Percentiles rank a stretch among this genome's conserved stretches.
These are phyloP conservation scores for Trametes gibbosa DNA, from an alignment of 768 basidiomycete species.

Conservation along the genomic window DNA sequence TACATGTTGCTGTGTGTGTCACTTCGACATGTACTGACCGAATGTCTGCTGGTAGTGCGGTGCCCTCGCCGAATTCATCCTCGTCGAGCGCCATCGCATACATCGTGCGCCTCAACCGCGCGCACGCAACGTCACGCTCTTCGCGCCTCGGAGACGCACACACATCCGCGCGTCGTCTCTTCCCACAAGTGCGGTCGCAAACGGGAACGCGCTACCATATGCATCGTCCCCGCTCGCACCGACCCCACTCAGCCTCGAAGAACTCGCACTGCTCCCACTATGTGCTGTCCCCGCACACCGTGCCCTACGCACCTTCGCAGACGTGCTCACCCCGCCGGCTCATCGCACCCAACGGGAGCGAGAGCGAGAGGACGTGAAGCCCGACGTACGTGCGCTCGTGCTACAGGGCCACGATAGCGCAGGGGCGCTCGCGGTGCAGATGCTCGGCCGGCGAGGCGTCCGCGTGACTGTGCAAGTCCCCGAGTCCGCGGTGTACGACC, in stretches of 20 bases:
- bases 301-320: slow-evolving; percentile 67
- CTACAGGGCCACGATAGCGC: slow-evolving; percentile 71
- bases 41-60: slow-evolving; percentile 53
- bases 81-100: slow-evolving; percentile 75
- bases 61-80: slow-evolving; percentile 85
- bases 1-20: background rate
- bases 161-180: slow-evolving; percentile 27
- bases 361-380: slow-evolving; percentile 15
- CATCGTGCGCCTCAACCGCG: slow-evolving; percentile 61
- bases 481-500: slow-evolving; percentile 34
- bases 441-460: slow-evolving; percentile 69
- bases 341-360: slow-evolving; percentile 2
- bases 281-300: slow-evolving; percentile 81
- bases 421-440: slow-evolving; percentile 76
- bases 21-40: slow-evolving; percentile 14
- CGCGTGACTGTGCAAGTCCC: slow-evolving; percentile 71
- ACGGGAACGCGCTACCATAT: slow-evolving; percentile 12
- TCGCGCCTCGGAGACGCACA: slow-evolving; percentile 27
- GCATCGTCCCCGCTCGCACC: slow-evolving; percentile 19
- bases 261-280: slow-evolving; percentile 78
- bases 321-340: slow-evolving; percentile 39
- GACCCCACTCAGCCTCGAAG: slow-evolving; percentile 51
- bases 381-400: slow-evolving; percentile 45
- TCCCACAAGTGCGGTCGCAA: slow-evolving; percentile 7
- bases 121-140: slow-evolving; percentile 30